Percentiles rank a stretch among this genome's conserved stretches.
Evolutionary conservation across 352 stramenopile genomes (phyloP).

Genomic region (Poterioochromonas sp.): DNA sequence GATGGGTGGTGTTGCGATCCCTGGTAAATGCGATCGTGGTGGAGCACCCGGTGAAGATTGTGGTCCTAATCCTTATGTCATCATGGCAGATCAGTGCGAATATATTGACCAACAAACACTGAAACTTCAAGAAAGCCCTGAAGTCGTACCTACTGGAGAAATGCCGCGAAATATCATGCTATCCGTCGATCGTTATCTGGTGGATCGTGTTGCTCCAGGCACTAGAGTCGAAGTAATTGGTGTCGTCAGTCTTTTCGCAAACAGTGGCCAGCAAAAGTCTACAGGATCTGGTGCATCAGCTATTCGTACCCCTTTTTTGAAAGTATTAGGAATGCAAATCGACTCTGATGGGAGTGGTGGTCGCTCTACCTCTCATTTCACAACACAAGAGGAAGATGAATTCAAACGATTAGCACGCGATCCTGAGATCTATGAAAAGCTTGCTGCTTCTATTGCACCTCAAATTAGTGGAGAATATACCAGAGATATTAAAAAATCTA

Average conservation of each 20-base stretch:
- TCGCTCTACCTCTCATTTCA: constrained; percentile 83
- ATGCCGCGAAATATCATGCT: constrained; percentile 94
- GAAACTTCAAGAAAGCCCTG: constrained; percentile 84
- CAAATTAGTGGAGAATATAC: constrained; percentile 98
- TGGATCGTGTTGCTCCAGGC: constrained; percentile 95
- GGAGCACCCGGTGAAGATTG: constrained; percentile 35
- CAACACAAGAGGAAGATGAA: constrained; percentile 68
- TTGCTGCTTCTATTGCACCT: constrained; percentile 58
- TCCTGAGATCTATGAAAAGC: constrained; percentile 45
- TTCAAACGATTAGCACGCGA: constrained; percentile 57
- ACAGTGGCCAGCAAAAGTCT: constrained; percentile 68
- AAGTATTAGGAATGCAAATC: constrained; percentile 85
- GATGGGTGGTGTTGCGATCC: constrained; percentile 65
- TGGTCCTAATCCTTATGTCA: constrained; percentile 60
- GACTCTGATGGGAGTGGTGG: constrained; percentile 65
- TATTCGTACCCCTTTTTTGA: constrained; percentile 84
- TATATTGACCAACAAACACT: constrained; percentile 98
- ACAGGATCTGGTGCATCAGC: constrained; percentile 62
- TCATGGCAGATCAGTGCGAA: constrained; percentile 82
- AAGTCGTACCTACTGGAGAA: constrained; percentile 90
- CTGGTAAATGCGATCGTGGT: constrained; percentile 64
- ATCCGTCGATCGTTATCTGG: constrained; percentile 94
- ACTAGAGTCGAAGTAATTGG: constrained; percentile 87
- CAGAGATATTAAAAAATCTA: constrained; percentile 97
- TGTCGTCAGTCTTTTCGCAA: constrained; percentile 86